Evolutionary conservation across 768 basidiomycete genomes (phyloP).

Genomic region (Boletus edulis): DNA sequence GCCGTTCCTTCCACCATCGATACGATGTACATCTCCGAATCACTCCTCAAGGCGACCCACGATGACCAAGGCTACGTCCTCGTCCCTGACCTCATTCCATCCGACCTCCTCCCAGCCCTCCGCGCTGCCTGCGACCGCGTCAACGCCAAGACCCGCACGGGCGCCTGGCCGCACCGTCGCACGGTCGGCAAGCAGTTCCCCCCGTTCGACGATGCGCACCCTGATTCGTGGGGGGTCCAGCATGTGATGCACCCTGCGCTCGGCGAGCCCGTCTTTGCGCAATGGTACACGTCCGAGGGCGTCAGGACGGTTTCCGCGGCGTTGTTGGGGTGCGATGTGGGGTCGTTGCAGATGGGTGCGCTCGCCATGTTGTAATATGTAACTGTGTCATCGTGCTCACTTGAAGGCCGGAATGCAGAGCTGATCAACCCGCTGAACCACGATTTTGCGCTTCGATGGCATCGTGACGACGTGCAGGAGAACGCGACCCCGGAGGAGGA

Average conservation of each 20-base stretch:
- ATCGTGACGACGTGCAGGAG: constrained; percentile 71
- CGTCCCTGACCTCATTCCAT: constrained; percentile 51
- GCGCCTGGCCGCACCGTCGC: constrained; percentile 63
- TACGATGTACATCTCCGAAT: not conserved
- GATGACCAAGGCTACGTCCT: constrained; percentile 66
- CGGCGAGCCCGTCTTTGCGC: constrained; percentile 53
- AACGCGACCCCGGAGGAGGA: constrained; percentile 61
- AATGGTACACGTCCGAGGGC: constrained; percentile 63
- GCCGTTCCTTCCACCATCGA: not conserved
- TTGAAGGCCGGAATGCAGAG: constrained; percentile 33
- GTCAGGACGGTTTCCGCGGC: constrained; percentile 43
- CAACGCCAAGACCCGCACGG: constrained; percentile 52
- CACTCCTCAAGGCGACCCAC: constrained; percentile 46
- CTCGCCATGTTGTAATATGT: not conserved
- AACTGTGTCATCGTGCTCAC: not conserved
- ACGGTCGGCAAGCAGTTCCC: constrained; percentile 80
- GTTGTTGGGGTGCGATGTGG: constrained; percentile 53
- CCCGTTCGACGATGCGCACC: constrained; percentile 56
- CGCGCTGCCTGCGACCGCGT: constrained; percentile 50
- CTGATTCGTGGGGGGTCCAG: constrained; percentile 80
- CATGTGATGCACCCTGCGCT: constrained; percentile 80
- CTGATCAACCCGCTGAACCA: constrained; percentile 65
- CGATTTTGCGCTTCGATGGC: constrained; percentile 75
- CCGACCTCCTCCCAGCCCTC: constrained; percentile 38
- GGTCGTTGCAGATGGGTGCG: constrained; percentile 72